Base-by-base conservation (phyloP, 257 asterid species). In the Fraxinus excelsior region DNA sequence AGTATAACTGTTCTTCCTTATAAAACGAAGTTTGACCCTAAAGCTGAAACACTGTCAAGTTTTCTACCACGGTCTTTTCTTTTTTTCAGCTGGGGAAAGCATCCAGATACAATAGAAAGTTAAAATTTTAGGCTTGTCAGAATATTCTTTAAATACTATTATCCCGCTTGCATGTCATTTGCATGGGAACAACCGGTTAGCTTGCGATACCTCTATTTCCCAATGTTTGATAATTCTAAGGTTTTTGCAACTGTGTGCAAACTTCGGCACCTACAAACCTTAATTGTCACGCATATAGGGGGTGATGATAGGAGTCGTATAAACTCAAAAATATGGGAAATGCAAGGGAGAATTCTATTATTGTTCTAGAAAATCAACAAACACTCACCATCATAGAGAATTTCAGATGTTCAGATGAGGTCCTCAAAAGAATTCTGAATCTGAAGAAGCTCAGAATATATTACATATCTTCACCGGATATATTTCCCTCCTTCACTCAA, bases 341-440 rank as follows among this genome's bases (percentile, higher is more conserved):
- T 56, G 66, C 10, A 2, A n/a, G 25, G 62, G 23, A 51, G 9
- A 51, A 19, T 19, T 51, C 25, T 16, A 10, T 16, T 53, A 16
- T 56, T 46, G 28, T 46, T 46, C 31, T 72, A 12, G 42, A 46
- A 60, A 74, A 74, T 40, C 38, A 60, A 12, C 78, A 21, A 19
- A 74, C 78, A 0, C 78, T 56, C 29, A n/a, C 66, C 66, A n/a
- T 1, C 3, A 42, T 74, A 6, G 0, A 4, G 3, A 35, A 74
- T 74, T 60, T 74, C 25, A 25, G 7, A n/a, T 60, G 25, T 12
- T 37, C 28, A 23, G 53, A 34, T 4, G 51, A 74, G 37, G 71
- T 74, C 25, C 23, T 35, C 18, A 25, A 5, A 21, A 60, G 51
- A 74, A 74, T 74, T 21, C 78, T 71, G 1, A 74, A 74, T 37